Conservation (phyloP, 805 yeast species). For the Pichia cabralensis region DNA sequence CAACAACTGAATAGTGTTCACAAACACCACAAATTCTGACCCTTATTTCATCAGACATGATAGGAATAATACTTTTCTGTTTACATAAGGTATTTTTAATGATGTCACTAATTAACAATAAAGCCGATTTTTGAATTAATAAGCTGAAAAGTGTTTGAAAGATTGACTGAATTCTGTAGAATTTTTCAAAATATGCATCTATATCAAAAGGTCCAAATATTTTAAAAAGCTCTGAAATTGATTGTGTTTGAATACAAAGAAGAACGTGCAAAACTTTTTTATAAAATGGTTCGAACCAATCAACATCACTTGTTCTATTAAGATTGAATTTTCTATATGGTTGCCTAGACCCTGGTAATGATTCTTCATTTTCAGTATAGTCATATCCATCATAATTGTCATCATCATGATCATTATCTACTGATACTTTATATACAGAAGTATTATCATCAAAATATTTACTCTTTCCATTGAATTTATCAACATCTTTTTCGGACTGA, state of each 20-base stretch:
- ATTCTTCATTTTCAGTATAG: background rate
- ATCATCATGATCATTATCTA: background rate
- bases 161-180: background rate
- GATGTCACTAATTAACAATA: constrained; percentile 1
- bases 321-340: background rate
- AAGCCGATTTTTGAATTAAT: constrained; percentile 1
- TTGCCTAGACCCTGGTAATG: no score
- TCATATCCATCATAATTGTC: background rate
- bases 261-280: background rate
- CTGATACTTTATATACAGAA: no score
- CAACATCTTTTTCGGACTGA: no score
- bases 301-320: background rate
- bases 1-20: background rate
- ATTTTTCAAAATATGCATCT: constrained; percentile 1
- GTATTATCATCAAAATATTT: background rate
- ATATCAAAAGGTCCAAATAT: background rate
- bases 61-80: constrained; percentile 1
- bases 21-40: background rate
- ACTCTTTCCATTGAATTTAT: background rate
- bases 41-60: background rate
- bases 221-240: background rate
- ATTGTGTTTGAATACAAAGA: background rate
- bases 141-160: background rate
- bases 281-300: background rate
- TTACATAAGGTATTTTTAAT: constrained; percentile 1